These are phyloP conservation scores for Hibiscus mutabilis DNA, from an alignment of 345 rosid genomes.

Conservation along the genomic window DNA sequence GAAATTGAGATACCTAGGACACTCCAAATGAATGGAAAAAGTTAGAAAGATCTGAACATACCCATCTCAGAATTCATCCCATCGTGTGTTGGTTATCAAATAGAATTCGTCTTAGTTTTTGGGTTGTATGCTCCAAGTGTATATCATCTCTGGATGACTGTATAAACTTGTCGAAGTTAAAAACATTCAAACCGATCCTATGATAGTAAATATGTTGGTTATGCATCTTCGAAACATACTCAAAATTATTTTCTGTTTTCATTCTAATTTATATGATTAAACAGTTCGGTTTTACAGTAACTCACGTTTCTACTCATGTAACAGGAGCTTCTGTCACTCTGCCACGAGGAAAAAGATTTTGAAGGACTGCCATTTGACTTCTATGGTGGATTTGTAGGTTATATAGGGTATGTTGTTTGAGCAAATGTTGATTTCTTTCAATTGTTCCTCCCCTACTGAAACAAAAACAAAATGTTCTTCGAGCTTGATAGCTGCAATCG, in stretches of 20 bases:
- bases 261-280: neutral
- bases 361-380: conserved; percentile 86
- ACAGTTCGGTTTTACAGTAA: neutral
- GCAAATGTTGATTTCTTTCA: conserved; percentile 3
- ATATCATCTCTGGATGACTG: neutral
- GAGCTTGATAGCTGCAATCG: neutral
- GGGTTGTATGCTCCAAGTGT: neutral
- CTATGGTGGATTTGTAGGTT: conserved; percentile 89
- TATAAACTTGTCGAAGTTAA: neutral
- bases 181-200: neutral
- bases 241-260: neutral
- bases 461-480: neutral
- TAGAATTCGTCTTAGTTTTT: neutral
- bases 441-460: neutral
- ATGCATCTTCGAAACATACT: neutral
- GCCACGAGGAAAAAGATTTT: conserved; percentile 58
- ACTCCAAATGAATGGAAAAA: neutral
- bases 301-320: conserved; percentile 13
- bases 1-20: neutral
- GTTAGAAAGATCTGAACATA: neutral
- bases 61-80: neutral
- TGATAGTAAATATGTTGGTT: neutral
- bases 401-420: conserved; percentile 63
- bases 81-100: neutral
- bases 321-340: conserved; percentile 71